Conservation (phyloP, 768 basidiomycete species). For the Tulasnella sp. region DNA sequence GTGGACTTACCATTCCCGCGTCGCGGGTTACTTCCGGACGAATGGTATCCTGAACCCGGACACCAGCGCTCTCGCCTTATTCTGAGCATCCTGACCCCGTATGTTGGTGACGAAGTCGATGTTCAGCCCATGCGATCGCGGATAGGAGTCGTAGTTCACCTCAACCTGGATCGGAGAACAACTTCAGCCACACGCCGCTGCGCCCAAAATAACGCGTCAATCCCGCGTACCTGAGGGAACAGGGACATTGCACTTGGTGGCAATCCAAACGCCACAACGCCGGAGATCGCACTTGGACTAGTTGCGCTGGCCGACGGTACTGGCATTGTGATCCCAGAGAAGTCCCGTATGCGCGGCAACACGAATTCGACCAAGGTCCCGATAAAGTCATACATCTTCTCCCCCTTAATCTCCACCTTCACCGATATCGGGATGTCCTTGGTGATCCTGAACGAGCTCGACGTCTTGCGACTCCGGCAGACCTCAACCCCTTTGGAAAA, state of each 20-base stretch:
- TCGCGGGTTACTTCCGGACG: slow-evolving; percentile 27
- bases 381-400: slow-evolving; percentile 92
- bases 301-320: slow-evolving; percentile 56
- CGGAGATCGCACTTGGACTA: slow-evolving; percentile 67
- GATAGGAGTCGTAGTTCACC: slow-evolving; percentile 85
- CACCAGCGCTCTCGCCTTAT: slow-evolving; percentile 72
- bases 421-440: slow-evolving; percentile 73
- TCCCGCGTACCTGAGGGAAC: slow-evolving; percentile 46
- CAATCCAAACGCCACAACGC: slow-evolving; percentile 84
- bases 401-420: slow-evolving; percentile 83
- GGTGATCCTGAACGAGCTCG: slow-evolving; percentile 72
- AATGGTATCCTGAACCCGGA: slow-evolving; percentile 94
- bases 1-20: too few species aligned
- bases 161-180: slow-evolving; percentile 53
- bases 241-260: slow-evolving; percentile 73
- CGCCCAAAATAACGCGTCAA: not conserved
- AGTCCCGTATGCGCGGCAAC: slow-evolving; percentile 86
- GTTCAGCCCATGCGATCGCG: slow-evolving; percentile 79
- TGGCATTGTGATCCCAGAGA: slow-evolving; percentile 73
- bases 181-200: slow-evolving; percentile 1
- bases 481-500: slow-evolving; percentile 70
- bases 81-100: slow-evolving; percentile 79
- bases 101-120: slow-evolving; percentile 90
- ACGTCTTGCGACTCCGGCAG: slow-evolving; percentile 51
- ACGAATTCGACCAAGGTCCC: slow-evolving; percentile 85